Conservation (phyloP, 2,329 filamentous ascomycete species). For the Sclerotinia minor region DNA sequence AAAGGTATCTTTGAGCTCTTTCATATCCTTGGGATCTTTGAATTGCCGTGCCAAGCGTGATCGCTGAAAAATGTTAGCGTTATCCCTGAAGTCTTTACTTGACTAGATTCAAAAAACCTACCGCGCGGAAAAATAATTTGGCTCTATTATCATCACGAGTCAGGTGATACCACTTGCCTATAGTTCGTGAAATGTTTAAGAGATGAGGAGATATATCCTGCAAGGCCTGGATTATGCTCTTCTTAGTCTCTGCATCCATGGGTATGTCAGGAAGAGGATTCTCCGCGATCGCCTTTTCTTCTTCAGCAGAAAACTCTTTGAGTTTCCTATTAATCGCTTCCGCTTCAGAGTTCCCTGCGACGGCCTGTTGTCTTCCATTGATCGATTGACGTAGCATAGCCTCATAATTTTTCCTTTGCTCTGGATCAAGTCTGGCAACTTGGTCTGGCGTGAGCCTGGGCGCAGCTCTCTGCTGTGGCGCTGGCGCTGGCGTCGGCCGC, state of each 20-base stretch:
- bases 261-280: conserved; percentile 35
- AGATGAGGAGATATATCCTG: conserved; percentile 29
- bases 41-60: conserved; percentile 56
- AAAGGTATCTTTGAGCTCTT: conserved; percentile 50
- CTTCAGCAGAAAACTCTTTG: conserved; percentile 30
- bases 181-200: conserved; percentile 35
- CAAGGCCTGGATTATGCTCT: conserved; percentile 30
- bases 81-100: background rate
- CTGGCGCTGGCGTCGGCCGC: conserved; percentile 25
- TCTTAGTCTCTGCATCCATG: conserved; percentile 37
- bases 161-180: conserved; percentile 38
- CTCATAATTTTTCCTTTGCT: conserved; percentile 40
- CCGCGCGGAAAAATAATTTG: conserved; percentile 39
- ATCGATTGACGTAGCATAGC: conserved; percentile 24
- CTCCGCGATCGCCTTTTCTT: conserved; percentile 25
- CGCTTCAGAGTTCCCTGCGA: background rate
- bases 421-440: conserved; percentile 37
- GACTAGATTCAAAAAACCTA: conserved; percentile 33
- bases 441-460: conserved; percentile 39
- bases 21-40: conserved; percentile 47
- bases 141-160: conserved; percentile 39
- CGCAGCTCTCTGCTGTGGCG: conserved; percentile 39
- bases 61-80: conserved; percentile 49
- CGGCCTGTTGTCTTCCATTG: background rate
- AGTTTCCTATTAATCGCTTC: conserved; percentile 27